Conservation (phyloP, 148 eudicot species). For the Simmondsia chinensis region DNA sequence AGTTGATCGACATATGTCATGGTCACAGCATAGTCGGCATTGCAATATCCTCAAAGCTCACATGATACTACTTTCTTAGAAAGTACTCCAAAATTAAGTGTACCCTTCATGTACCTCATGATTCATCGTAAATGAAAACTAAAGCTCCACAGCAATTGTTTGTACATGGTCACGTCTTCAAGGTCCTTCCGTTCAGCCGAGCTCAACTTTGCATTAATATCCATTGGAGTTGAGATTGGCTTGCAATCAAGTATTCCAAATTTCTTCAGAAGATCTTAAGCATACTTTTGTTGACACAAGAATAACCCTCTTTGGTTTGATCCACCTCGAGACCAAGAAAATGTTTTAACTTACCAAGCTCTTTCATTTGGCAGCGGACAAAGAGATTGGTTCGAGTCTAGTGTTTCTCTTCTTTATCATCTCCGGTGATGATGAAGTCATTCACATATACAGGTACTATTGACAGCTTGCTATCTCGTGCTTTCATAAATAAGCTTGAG, state of each 20-base stretch:
- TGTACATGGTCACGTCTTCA: constrained; percentile 4
- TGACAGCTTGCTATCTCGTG: not conserved
- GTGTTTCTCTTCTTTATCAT: not conserved
- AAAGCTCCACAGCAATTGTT: constrained; percentile 8
- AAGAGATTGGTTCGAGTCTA: not conserved
- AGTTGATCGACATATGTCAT: not conserved
- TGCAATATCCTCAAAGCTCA: not conserved
- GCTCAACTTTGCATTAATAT: not conserved
- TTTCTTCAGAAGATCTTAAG: constrained; percentile 7
- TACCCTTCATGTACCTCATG: constrained; percentile 5
- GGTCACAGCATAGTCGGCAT: constrained; percentile 3
- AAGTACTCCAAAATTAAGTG: not conserved
- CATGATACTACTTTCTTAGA: not conserved
- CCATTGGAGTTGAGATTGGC: constrained; percentile 5
- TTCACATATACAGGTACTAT: too few relatives aligned
- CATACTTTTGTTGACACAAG: constrained; percentile 8
- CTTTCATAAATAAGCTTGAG: constrained; percentile 1
- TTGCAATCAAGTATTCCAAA: constrained; percentile 8
- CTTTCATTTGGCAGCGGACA: not conserved
- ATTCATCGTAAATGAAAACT: constrained; percentile 5
- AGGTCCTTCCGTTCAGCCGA: constrained; percentile 4
- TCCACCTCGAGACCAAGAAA: constrained; percentile 8
- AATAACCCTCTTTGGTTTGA: not conserved
- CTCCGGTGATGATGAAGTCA: not conserved
- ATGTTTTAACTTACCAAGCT: constrained; percentile 3